Percentiles rank a stretch among this genome's conserved stretches.
These are phyloP conservation scores for Penicillium digitatum DNA, from an alignment of 2,329 filamentous ascomycete genomes.

Conservation along the genomic window DNA sequence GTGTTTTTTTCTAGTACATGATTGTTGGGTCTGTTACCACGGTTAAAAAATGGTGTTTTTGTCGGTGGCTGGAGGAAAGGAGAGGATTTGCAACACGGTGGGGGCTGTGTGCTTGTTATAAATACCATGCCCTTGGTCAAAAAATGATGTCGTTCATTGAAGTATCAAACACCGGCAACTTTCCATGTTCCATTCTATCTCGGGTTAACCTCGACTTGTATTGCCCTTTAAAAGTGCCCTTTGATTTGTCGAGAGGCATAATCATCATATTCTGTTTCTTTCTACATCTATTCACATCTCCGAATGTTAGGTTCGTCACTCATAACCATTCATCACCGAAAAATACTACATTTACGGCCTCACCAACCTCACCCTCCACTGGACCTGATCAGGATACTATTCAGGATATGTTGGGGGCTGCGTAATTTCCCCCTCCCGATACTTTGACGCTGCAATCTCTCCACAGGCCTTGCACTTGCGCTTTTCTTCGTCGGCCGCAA, in stretches of 20 bases:
- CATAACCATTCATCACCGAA: background rate
- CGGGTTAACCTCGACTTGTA: background rate
- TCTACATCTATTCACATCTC: background rate
- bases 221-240: background rate
- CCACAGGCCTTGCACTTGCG: slow-evolving; percentile 77
- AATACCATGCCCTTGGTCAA: background rate
- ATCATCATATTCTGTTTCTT: no score
- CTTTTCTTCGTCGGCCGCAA: slow-evolving; percentile 64
- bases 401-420: slow-evolving; percentile 41
- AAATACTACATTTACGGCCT: background rate
- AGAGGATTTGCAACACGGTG: background rate
- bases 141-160: background rate
- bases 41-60: slow-evolving; percentile 4
- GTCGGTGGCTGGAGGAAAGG: background rate
- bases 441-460: slow-evolving; percentile 59
- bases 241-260: background rate
- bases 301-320: slow-evolving; percentile 6
- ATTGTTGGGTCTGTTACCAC: slow-evolving; percentile 13
- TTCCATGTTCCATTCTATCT: background rate
- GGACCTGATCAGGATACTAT: slow-evolving; percentile 10
- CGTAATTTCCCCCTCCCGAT: slow-evolving; percentile 40
- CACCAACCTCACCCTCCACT: background rate
- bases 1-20: slow-evolving; percentile 24
- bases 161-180: background rate
- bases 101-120: slow-evolving; percentile 1